Conservation (phyloP, 176 grass and related monocot genomes). For the Melocanna baccifera region DNA sequence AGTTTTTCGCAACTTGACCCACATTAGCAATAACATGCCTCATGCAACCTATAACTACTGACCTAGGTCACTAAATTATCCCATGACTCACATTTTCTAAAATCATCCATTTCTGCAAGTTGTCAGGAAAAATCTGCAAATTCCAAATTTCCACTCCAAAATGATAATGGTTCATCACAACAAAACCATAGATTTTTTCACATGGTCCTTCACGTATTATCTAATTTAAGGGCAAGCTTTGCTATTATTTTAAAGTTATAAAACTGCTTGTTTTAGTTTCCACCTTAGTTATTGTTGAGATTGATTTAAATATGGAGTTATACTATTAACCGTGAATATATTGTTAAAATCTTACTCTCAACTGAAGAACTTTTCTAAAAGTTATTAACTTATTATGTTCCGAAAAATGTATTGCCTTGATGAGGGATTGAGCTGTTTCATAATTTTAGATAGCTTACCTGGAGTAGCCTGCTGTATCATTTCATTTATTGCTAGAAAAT, state of each 20-base stretch:
- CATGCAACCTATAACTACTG: too few relatives aligned
- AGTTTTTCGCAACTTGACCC: too few relatives aligned
- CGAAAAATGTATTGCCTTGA: not conserved
- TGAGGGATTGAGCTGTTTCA: not conserved
- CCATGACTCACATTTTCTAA: too few relatives aligned
- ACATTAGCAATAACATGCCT: too few relatives aligned
- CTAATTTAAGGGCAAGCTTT: not conserved
- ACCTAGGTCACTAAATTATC: too few relatives aligned
- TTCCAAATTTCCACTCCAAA: too few relatives aligned
- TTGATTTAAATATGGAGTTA: not conserved
- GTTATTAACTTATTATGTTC: not conserved
- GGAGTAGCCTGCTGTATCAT: not conserved
- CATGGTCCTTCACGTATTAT: not conserved
- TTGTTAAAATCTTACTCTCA: not conserved
- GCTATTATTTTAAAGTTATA: not conserved
- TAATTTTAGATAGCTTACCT: not conserved
- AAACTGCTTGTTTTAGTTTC: not conserved
- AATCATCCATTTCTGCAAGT: too few relatives aligned
- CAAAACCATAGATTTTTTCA: too few relatives aligned
- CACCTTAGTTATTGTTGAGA: not conserved
- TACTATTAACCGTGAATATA: not conserved
- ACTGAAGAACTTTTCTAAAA: not conserved
- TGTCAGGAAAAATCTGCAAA: too few relatives aligned
- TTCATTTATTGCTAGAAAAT: slow-evolving; percentile 24
- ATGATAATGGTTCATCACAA: too few relatives aligned